A percentile compares a stretch with the other conserved stretches of the same genome.
phyloP scores from a whole-genome alignment of 73 alveolate genomes.

The Tetrahymena thermophila region DNA sequence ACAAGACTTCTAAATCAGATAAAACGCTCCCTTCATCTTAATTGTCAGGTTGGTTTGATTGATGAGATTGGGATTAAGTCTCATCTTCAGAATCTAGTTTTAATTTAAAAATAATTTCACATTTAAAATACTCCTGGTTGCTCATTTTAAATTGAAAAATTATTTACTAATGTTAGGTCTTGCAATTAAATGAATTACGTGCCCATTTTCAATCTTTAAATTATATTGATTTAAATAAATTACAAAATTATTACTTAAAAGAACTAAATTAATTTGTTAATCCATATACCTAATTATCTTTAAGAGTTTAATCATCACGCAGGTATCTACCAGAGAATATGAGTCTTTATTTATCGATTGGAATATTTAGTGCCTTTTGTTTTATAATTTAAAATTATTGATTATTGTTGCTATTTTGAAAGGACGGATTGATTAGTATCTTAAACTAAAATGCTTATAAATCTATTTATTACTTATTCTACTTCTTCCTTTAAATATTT shows the following conservation, averaged over 20 bases:
- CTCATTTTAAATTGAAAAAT: conserved; percentile 18
- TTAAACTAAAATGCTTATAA: background rate
- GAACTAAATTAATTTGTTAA: background rate
- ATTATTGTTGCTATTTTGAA: background rate
- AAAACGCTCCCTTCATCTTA: background rate
- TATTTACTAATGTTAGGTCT: conserved; percentile 51
- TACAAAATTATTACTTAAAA: background rate
- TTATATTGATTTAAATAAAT: background rate
- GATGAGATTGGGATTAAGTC: conserved; percentile 36
- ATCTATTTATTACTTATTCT: background rate
- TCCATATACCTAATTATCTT: background rate
- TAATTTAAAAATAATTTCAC: conserved; percentile 2
- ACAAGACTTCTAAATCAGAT: background rate
- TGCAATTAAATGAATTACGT: conserved; percentile 83
- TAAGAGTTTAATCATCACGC: background rate
- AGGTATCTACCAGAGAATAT: background rate
- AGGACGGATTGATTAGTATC: too few relatives aligned
- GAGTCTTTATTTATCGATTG: background rate
- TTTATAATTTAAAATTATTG: too few relatives aligned
- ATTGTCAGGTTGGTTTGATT: conserved; percentile 21
- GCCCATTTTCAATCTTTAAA: conserved; percentile 67
- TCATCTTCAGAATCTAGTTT: conserved; percentile 11
- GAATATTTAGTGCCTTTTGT: background rate
- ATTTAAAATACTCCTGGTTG: background rate
- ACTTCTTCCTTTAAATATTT: background rate